These are phyloP conservation scores for Dactylellina leptospora DNA, from an alignment of 2,329 filamentous ascomycete genomes.

Conservation along the genomic window DNA sequence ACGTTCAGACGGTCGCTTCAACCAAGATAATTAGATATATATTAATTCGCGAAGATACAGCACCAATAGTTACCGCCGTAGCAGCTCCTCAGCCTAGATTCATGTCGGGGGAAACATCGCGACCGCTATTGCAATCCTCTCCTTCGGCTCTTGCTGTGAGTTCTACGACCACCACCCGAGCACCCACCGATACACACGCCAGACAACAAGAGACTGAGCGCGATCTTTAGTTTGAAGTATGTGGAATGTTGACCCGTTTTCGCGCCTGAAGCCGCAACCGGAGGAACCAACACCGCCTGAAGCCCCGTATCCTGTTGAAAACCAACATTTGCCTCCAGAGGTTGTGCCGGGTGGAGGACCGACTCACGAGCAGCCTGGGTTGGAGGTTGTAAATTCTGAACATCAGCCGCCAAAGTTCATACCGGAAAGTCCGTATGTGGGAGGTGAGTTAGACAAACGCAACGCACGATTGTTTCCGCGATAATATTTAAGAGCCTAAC, in stretches of 20 bases:
- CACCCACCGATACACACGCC: too few species aligned
- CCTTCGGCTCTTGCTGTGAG: slow-evolving; percentile 18
- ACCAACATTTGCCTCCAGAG: slow-evolving; percentile 22
- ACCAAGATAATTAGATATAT: background rate
- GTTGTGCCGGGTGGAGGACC: slow-evolving; percentile 29
- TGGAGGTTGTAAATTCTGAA: slow-evolving; percentile 28
- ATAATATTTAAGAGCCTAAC: background rate
- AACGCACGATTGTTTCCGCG: background rate
- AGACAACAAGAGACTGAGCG: too few species aligned
- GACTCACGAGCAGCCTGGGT: slow-evolving; percentile 24
- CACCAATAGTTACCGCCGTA: background rate
- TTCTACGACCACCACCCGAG: too few species aligned
- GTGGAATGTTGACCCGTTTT: slow-evolving; percentile 38
- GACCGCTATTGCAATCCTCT: background rate
- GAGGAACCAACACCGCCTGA: slow-evolving; percentile 22
- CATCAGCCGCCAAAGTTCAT: slow-evolving; percentile 14
- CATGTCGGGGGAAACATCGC: slow-evolving; percentile 1
- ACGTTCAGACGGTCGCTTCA: too few species aligned
- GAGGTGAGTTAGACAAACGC: slow-evolving; percentile 2
- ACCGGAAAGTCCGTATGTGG: slow-evolving; percentile 11
- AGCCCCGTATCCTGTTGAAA: slow-evolving; percentile 22
- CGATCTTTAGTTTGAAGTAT: slow-evolving; percentile 2
- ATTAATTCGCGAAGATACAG: background rate
- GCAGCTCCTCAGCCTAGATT: too few species aligned
- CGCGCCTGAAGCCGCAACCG: slow-evolving; percentile 18